phyloP scores from a whole-genome alignment of 164 flowering plant species.

The Chimonanthus praecox region DNA sequence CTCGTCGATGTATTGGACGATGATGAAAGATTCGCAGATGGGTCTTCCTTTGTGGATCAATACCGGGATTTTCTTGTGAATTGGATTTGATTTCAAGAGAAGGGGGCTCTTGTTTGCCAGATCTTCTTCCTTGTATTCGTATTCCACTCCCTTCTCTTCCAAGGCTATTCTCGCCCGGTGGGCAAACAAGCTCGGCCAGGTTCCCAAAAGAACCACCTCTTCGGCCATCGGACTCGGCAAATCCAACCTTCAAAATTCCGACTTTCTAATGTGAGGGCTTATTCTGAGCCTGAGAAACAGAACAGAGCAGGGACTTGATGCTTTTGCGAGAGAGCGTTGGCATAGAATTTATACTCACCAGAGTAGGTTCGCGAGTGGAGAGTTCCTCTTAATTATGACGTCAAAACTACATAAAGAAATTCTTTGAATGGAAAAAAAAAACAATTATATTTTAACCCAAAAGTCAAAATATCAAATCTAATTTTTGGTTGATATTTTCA shows the following conservation, averaged over 20 bases:
- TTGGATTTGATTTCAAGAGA: slow-evolving; percentile 16
- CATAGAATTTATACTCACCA: too few species aligned
- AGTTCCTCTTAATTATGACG: background rate
- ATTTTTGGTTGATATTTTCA: too few species aligned
- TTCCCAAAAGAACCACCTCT: slow-evolving; percentile 19
- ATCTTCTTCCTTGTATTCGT: slow-evolving; percentile 24
- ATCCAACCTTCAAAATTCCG: background rate
- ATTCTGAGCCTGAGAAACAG: background rate
- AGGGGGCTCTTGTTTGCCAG: slow-evolving; percentile 12
- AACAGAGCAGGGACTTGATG: background rate
- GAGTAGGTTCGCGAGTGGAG: background rate
- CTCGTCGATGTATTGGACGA: slow-evolving; percentile 21
- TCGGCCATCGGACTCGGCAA: slow-evolving; percentile 10
- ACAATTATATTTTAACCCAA: too few species aligned
- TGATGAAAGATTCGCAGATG: slow-evolving; percentile 25
- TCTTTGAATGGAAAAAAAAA: too few species aligned
- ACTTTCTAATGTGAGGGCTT: too few species aligned
- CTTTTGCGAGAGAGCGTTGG: background rate
- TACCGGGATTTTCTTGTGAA: slow-evolving; percentile 21
- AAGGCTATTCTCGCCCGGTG: slow-evolving; percentile 28
- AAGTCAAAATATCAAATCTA: too few species aligned
- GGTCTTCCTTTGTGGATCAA: slow-evolving; percentile 17
- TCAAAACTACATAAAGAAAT: background rate
- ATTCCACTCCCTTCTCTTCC: slow-evolving; percentile 11
- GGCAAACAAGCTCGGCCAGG: slow-evolving; percentile 21